phyloP scores from a whole-genome alignment of 2,329 filamentous ascomycete species.

The Phaeosphaeriaceae sp. region DNA sequence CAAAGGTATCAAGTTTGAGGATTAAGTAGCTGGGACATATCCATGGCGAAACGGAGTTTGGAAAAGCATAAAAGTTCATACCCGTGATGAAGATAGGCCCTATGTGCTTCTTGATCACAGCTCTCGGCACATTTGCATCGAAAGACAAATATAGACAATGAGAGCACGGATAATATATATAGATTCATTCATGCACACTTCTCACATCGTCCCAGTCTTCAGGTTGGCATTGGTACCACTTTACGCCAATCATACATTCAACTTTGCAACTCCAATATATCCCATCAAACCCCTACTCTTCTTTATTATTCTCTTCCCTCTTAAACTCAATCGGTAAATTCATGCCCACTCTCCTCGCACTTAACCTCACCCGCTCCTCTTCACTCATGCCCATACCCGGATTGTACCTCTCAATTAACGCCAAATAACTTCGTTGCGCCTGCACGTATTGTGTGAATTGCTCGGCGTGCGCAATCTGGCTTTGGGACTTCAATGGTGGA shows the following conservation, averaged over 20 bases:
- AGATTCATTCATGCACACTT: no score
- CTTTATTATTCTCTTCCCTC: conserved; percentile 14
- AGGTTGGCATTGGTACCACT: no score
- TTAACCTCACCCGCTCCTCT: conserved; percentile 80
- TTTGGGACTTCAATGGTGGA: conserved; percentile 3
- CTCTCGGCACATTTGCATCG: no score
- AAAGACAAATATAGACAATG: no score
- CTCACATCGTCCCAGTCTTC: no score
- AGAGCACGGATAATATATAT: no score
- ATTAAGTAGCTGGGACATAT: conserved; percentile 55
- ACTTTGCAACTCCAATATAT: no score
- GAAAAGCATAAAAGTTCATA: not conserved
- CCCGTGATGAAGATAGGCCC: no score
- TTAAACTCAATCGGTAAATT: conserved; percentile 73
- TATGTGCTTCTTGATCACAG: no score
- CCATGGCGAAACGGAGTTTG: not conserved
- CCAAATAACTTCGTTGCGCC: conserved; percentile 84
- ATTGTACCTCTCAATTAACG: conserved; percentile 89
- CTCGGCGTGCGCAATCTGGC: conserved; percentile 63
- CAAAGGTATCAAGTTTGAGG: conserved; percentile 93
- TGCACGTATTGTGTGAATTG: conserved; percentile 81
- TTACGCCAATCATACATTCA: no score
- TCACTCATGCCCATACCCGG: conserved; percentile 88
- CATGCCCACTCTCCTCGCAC: conserved; percentile 88
- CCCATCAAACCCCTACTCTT: no score